Percentiles rank a stretch among this genome's conserved stretches.
Conservation (phyloP, 345 rosid species). For the Eucalyptus leucophloia region DNA sequence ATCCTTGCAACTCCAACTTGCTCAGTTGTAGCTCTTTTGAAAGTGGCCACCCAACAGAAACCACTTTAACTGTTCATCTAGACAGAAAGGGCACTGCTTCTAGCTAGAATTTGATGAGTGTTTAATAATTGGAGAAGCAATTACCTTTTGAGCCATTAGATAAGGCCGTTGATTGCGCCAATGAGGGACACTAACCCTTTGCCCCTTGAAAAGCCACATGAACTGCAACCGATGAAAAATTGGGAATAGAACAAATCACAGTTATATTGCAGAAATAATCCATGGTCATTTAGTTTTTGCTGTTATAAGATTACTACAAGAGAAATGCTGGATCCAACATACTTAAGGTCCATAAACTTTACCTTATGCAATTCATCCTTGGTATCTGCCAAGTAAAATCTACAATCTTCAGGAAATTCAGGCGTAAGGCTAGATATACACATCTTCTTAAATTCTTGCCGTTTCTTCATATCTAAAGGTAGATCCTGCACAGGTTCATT, state of each 20-base stretch:
- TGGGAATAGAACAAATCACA: background rate
- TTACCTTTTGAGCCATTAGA: constrained; percentile 70
- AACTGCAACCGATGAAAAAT: constrained; percentile 40
- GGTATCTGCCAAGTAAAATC: constrained; percentile 78
- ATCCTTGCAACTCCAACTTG: background rate
- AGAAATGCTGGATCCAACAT: background rate
- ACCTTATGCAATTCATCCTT: constrained; percentile 95
- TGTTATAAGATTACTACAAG: background rate
- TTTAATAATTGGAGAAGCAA: background rate
- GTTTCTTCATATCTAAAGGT: constrained; percentile 53
- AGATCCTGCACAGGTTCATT: constrained; percentile 39
- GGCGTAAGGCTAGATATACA: constrained; percentile 53
- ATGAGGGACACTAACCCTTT: constrained; percentile 66
- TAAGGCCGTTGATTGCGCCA: constrained; percentile 88
- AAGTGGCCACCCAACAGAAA: background rate
- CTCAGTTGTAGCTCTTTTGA: background rate
- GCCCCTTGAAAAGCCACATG: constrained; percentile 77
- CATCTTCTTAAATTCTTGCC: constrained; percentile 56
- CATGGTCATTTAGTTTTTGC: background rate
- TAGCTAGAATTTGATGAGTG: background rate
- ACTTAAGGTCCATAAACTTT: background rate
- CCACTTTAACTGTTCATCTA: background rate
- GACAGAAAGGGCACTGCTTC: background rate
- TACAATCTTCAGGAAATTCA: constrained; percentile 85
- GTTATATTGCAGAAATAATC: background rate